Percentiles rank a stretch among this genome's conserved stretches.
Evolutionary conservation across 2,329 filamentous ascomycete species (phyloP).

Genomic region (Fusarium begoniae): DNA sequence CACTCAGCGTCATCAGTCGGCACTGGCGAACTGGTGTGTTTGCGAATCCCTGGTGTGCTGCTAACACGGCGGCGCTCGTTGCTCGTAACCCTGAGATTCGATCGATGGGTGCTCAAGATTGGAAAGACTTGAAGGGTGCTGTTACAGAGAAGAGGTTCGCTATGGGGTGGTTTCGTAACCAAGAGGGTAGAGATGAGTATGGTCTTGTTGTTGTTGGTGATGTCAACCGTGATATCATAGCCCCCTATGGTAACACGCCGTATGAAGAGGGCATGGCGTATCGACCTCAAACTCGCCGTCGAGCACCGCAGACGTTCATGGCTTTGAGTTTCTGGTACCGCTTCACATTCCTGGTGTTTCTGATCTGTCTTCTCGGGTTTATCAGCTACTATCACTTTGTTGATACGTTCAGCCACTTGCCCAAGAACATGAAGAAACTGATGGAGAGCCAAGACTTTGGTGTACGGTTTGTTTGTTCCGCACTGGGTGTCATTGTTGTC

Average conservation of each 20-base stretch:
- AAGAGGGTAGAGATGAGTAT: slow-evolving; percentile 25
- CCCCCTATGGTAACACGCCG: slow-evolving; percentile 18
- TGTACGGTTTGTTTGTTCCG: slow-evolving; percentile 54
- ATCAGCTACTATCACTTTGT: slow-evolving; percentile 51
- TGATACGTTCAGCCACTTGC: slow-evolving; percentile 37
- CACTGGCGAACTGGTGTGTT: slow-evolving; percentile 34
- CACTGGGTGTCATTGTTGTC: slow-evolving; percentile 52
- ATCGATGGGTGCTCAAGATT: slow-evolving; percentile 20
- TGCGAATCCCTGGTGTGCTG: slow-evolving; percentile 37
- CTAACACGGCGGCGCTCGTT: slow-evolving; percentile 29
- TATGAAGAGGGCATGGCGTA: slow-evolving; percentile 8
- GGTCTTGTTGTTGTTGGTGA: slow-evolving; percentile 23
- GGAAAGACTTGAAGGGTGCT: slow-evolving; percentile 16
- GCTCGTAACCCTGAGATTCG: slow-evolving; percentile 30
- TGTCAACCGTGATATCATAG: neutral
- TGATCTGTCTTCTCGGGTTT: slow-evolving; percentile 47
- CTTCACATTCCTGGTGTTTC: slow-evolving; percentile 44
- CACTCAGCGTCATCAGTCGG: slow-evolving; percentile 25
- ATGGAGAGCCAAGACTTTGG: slow-evolving; percentile 55
- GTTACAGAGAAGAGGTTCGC: slow-evolving; percentile 24
- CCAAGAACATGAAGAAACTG: slow-evolving; percentile 44
- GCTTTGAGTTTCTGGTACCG: slow-evolving; percentile 49
- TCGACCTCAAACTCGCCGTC: slow-evolving; percentile 2
- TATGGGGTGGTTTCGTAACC: slow-evolving; percentile 23
- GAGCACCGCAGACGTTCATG: slow-evolving; percentile 46